phyloP scores from a whole-genome alignment of 805 yeast genomes.

The Vanderwaltozyma yarrowii region DNA sequence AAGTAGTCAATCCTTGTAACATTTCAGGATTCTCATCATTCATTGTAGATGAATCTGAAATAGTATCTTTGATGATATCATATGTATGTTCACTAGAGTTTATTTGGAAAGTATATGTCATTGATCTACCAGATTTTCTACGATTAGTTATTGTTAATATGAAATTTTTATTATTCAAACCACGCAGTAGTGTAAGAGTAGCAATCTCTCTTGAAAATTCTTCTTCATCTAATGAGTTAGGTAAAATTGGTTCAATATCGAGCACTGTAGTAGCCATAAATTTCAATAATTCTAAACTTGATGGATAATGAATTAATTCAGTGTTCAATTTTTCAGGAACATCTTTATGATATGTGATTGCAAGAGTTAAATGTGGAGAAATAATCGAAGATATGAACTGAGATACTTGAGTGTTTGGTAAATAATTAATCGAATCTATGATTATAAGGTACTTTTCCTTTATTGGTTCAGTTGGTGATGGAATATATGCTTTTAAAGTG shows the following conservation, averaged over 20 bases:
- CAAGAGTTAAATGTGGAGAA: slow-evolving; percentile 35
- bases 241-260: slow-evolving; percentile 41
- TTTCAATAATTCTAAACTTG: slow-evolving; percentile 39
- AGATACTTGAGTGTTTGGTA: slow-evolving; percentile 38
- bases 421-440: slow-evolving; percentile 60
- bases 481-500: slow-evolving; percentile 14
- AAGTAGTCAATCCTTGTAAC: slow-evolving; percentile 72
- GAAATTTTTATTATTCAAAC: slow-evolving; percentile 40
- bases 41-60: slow-evolving; percentile 17
- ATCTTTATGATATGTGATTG: slow-evolving; percentile 40
- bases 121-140: slow-evolving; percentile 77
- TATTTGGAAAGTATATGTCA: slow-evolving; percentile 43
- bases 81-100: slow-evolving; percentile 39
- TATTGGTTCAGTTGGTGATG: slow-evolving; percentile 10
- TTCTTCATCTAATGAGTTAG: slow-evolving; percentile 35
- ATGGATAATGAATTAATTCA: slow-evolving; percentile 37
- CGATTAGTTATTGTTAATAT: slow-evolving; percentile 49
- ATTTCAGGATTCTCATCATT: slow-evolving; percentile 39
- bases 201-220: slow-evolving; percentile 33
- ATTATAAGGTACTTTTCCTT: slow-evolving; percentile 36
- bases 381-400: slow-evolving; percentile 40
- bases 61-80: slow-evolving; percentile 19
- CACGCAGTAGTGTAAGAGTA: slow-evolving; percentile 39
- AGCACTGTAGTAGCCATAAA: slow-evolving; percentile 71
- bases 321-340: slow-evolving; percentile 24